Percentiles rank a stretch among this genome's conserved stretches.
Conservation (phyloP, 768 basidiomycete genomes). For the Tricholoma flavovirens region DNA sequence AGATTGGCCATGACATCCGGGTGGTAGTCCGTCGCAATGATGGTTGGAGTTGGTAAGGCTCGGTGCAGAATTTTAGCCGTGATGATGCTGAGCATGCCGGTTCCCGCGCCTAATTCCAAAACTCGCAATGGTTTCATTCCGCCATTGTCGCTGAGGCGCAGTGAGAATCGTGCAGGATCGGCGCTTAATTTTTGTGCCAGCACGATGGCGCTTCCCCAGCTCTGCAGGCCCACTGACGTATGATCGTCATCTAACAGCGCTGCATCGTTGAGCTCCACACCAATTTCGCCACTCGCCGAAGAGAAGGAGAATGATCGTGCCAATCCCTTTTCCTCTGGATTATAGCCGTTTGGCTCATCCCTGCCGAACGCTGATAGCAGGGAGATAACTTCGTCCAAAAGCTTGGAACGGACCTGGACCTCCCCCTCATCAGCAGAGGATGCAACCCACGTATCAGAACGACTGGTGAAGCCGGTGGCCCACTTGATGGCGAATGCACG, state of each 20-base stretch:
- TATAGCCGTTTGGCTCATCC: constrained; percentile 20
- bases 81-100: constrained; percentile 75
- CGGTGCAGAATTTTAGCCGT: constrained; percentile 40
- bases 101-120: constrained; percentile 83
- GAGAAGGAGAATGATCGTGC: constrained; percentile 51
- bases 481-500: constrained; percentile 65
- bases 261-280: constrained; percentile 65
- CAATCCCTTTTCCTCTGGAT: constrained; percentile 39
- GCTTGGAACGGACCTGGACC: constrained; percentile 29
- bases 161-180: constrained; percentile 35
- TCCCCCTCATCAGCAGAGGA: constrained; percentile 27
- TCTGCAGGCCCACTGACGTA: constrained; percentile 78
- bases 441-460: constrained; percentile 48
- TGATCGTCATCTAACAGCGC: constrained; percentile 60
- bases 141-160: constrained; percentile 13
- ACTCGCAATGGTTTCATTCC: constrained; percentile 32
- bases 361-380: constrained; percentile 50
- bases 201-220: constrained; percentile 76
- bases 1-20: constrained; percentile 71
- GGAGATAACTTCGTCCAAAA: constrained; percentile 54
- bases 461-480: constrained; percentile 64
- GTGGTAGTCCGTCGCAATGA: constrained; percentile 78
- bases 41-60: constrained; percentile 23
- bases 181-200: constrained; percentile 59
- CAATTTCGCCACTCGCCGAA: constrained; percentile 22